These are phyloP conservation scores for Diversispora eburnea DNA, from an alignment of 192 early-diverging fungal genomes.

Conservation along the genomic window DNA sequence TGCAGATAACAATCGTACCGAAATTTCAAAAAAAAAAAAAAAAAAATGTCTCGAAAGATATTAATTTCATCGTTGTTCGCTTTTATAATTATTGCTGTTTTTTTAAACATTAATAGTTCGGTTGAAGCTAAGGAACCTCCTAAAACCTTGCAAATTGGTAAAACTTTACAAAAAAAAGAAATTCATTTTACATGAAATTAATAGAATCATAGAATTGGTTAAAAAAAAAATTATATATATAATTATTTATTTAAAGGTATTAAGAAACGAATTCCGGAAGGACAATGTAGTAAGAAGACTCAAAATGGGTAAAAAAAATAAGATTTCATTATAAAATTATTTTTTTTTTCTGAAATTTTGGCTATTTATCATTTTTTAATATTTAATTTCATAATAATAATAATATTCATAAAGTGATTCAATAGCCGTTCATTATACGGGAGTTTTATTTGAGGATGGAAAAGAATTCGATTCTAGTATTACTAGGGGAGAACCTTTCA, in stretches of 20 bases:
- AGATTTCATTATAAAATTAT: neutral
- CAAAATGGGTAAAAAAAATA: slow-evolving; percentile 19
- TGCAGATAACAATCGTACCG: no score
- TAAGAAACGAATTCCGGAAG: slow-evolving; percentile 23
- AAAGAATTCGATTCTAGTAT: slow-evolving; percentile 70
- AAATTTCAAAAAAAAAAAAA: no score
- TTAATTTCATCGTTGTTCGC: no score
- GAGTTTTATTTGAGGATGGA: slow-evolving; percentile 58
- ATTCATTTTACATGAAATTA: no score
- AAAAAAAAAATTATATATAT: neutral
- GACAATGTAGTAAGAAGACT: slow-evolving; percentile 9
- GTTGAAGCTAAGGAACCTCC: slow-evolving; percentile 22
- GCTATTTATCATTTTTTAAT: neutral
- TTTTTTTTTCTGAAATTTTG: neutral
- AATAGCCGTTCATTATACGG: slow-evolving; percentile 76
- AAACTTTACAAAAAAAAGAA: no score
- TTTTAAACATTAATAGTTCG: no score
- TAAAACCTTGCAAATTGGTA: slow-evolving; percentile 27
- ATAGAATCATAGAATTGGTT: neutral
- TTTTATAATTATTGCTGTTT: no score
- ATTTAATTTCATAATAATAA: neutral
- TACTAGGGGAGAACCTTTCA: slow-evolving; percentile 63
- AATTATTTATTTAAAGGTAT: slow-evolving; percentile 14
- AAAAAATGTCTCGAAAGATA: no score
- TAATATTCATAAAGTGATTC: slow-evolving; percentile 45